A percentile compares a stretch with the other conserved stretches of the same genome.
phyloP scores from a whole-genome alignment of 352 stramenopile genomes.

The Phytophthora meadii region DNA sequence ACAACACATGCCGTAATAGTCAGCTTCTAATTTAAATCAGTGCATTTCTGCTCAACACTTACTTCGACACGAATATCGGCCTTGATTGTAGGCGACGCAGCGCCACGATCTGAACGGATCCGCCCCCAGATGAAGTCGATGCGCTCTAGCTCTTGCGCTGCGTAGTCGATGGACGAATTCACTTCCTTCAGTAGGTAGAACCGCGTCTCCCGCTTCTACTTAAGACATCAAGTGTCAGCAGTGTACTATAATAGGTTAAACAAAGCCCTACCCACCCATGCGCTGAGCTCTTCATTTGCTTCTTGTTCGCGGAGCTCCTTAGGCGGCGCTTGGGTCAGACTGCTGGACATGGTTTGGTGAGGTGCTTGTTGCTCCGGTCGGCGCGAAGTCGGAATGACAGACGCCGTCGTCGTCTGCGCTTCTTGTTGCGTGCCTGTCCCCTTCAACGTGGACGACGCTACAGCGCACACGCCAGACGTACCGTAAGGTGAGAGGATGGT shows the following conservation, averaged over 20 bases:
- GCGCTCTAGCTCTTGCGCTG: constrained; percentile 73
- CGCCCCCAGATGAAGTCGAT: constrained; percentile 86
- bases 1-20: constrained; percentile 13
- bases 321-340: constrained; percentile 15
- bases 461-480: constrained; percentile 7
- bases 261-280: constrained; percentile 45
- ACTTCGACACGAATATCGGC: constrained; percentile 79
- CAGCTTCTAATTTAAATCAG: constrained; percentile 16
- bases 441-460: constrained; percentile 5
- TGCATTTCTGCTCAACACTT: constrained; percentile 1
- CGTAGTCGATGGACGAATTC: constrained; percentile 51
- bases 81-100: constrained; percentile 57
- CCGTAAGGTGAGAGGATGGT: not conserved
- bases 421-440: constrained; percentile 9
- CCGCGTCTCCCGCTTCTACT: constrained; percentile 67
- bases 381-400: constrained; percentile 21
- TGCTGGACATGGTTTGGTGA: constrained; percentile 30
- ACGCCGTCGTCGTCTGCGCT: constrained; percentile 2
- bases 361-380: constrained; percentile 4
- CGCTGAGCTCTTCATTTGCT: constrained; percentile 44
- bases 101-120: constrained; percentile 70
- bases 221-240: not conserved
- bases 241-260: constrained; percentile 11
- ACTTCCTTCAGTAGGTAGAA: constrained; percentile 71
- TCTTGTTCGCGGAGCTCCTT: constrained; percentile 27